These are phyloP conservation scores for Lichtheimia ornata DNA, from an alignment of 371 early-diverging fungal genomes.

Conservation along the genomic window DNA sequence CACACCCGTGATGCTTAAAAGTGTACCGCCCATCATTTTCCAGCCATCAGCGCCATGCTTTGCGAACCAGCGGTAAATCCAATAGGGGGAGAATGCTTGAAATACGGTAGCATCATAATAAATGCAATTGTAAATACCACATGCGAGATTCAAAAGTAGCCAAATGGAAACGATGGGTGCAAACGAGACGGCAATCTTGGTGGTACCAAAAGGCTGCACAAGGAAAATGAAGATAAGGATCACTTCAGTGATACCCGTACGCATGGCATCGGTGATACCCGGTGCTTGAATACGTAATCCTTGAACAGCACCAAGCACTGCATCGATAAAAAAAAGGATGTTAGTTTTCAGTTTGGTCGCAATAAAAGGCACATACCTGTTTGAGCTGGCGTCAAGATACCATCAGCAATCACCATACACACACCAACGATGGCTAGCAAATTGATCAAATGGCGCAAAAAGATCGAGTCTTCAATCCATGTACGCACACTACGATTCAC, in stretches of 20 bases:
- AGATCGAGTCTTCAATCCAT: conserved; percentile 20
- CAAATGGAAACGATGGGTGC: conserved; percentile 49
- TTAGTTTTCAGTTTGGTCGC: background rate
- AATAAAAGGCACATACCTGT: conserved; percentile 16
- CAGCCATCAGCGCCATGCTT: conserved; percentile 21
- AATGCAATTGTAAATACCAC: conserved; percentile 55
- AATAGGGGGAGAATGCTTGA: conserved; percentile 32
- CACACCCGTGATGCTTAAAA: conserved; percentile 50
- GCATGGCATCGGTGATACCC: conserved; percentile 11
- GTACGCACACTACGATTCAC: conserved; percentile 17
- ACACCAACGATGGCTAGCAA: conserved; percentile 25
- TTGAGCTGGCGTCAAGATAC: conserved; percentile 45
- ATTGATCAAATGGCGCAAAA: conserved; percentile 20
- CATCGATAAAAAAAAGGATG: no score
- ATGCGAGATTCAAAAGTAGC: conserved; percentile 30
- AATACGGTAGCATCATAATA: conserved; percentile 19
- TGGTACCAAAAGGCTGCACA: conserved; percentile 53
- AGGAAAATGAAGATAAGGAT: conserved; percentile 48
- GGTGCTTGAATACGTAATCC: conserved; percentile 21
- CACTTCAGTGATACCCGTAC: conserved; percentile 24
- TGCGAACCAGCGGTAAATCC: conserved; percentile 29
- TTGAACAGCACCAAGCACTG: conserved; percentile 29
- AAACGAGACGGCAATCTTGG: conserved; percentile 36
- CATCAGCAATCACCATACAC: conserved; percentile 39
- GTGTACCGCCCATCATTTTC: conserved; percentile 39